phyloP scores from a whole-genome alignment of 495 filamentous ascomycete genomes.

The Lasiosphaeria miniovina region DNA sequence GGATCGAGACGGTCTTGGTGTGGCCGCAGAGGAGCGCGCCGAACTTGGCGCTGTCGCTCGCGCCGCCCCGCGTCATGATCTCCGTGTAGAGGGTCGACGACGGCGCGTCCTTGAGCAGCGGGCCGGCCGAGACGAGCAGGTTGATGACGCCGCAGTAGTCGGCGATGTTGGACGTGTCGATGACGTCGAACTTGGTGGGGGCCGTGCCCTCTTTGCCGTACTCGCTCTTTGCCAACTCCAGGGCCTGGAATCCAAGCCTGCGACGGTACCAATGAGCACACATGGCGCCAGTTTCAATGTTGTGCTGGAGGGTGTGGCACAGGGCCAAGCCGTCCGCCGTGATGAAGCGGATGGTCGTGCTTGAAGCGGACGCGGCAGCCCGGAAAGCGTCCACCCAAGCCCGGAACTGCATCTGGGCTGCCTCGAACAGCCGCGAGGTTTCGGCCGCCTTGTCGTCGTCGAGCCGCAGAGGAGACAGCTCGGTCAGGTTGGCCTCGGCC shows the following conservation, averaged over 20 bases:
- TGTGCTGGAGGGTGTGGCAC: conserved; percentile 44
- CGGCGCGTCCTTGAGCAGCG: conserved; percentile 38
- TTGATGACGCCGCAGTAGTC: conserved; percentile 50
- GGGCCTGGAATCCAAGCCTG: conserved; percentile 19
- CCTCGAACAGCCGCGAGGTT: conserved; percentile 1
- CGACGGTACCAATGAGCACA: conserved; percentile 31
- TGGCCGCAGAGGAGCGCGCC: conserved; percentile 41
- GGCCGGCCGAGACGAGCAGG: conserved; percentile 45
- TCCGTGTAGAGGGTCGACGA: conserved; percentile 50
- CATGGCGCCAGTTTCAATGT: conserved; percentile 12
- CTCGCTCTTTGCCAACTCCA: conserved; percentile 40
- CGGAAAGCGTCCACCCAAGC: conserved; percentile 34
- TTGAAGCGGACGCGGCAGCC: conserved; percentile 11
- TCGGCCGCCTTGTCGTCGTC: neutral
- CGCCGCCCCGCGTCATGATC: conserved; percentile 24
- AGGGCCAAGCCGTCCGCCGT: conserved; percentile 44
- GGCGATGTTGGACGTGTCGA: conserved; percentile 56
- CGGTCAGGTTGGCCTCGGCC: conserved; percentile 24
- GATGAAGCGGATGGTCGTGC: conserved; percentile 42
- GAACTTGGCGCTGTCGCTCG: conserved; percentile 16
- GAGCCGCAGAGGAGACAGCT: conserved; percentile 10
- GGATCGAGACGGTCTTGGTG: conserved; percentile 41
- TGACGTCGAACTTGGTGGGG: conserved; percentile 51
- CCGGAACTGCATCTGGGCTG: conserved; percentile 30
- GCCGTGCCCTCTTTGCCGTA: conserved; percentile 34